These are phyloP conservation scores for Taphrina confusa DNA, from an alignment of 1,139 yeast genomes.

Conservation along the genomic window DNA sequence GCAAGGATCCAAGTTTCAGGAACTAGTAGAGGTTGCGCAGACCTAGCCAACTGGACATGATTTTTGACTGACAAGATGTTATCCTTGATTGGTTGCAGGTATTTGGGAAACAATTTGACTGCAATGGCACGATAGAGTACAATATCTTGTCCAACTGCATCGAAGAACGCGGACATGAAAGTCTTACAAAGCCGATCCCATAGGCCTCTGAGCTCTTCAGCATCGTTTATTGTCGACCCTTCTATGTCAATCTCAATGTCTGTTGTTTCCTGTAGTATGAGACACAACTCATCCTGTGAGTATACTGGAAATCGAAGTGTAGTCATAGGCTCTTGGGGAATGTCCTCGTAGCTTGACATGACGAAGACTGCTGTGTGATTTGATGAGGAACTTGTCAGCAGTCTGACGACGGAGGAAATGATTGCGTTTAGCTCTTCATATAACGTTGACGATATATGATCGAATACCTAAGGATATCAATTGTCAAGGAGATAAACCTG, in stretches of 20 bases:
- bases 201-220: slow-evolving; percentile 5
- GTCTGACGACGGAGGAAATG: not conserved
- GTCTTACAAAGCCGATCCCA: slow-evolving; percentile 16
- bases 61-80: slow-evolving; percentile 16
- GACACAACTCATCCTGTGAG: slow-evolving; percentile 3
- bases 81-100: slow-evolving; percentile 23
- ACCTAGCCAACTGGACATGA: slow-evolving; percentile 15
- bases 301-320: slow-evolving; percentile 2
- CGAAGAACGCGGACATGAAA: slow-evolving; percentile 12
- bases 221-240: not conserved
- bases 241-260: not conserved
- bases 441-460: not conserved
- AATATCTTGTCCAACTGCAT: slow-evolving; percentile 20
- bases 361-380: slow-evolving; percentile 15
- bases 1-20: slow-evolving; percentile 26
- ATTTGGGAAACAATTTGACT: slow-evolving; percentile 15
- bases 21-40: slow-evolving; percentile 6
- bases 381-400: not conserved
- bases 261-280: slow-evolving; percentile 5
- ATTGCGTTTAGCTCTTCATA: slow-evolving; percentile 12
- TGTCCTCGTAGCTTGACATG: not conserved
- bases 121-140: slow-evolving; percentile 16
- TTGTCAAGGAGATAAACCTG: no score
- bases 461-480: slow-evolving; percentile 1
- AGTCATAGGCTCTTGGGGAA: slow-evolving; percentile 11